Conservation (phyloP, 2,329 filamentous ascomycete genomes). For the Fusarium temperatum region DNA sequence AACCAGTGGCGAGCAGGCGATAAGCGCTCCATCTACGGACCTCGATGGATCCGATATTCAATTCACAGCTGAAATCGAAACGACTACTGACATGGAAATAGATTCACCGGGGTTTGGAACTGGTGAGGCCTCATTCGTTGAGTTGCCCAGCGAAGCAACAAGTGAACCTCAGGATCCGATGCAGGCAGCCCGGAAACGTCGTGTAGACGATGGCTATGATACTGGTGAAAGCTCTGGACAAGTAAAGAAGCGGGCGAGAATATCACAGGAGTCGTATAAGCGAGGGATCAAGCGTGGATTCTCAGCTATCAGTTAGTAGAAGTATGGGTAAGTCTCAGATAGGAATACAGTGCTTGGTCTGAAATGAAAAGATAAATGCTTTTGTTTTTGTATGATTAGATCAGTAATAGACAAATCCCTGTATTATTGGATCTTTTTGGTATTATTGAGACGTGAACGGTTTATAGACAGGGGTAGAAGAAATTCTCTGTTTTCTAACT, state of each 20-base stretch:
- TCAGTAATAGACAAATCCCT: not conserved
- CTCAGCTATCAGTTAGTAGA: too few species aligned
- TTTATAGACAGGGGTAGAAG: not conserved
- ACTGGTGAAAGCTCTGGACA: not conserved
- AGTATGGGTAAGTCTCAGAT: not conserved
- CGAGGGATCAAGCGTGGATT: too few species aligned
- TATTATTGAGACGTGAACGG: not conserved
- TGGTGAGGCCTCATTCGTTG: not conserved
- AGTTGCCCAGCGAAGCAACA: not conserved
- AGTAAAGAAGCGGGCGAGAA: not conserved
- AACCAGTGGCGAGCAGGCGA: not conserved
- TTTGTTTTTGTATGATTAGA: not conserved
- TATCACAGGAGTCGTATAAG: not conserved
- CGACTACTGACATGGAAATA: not conserved
- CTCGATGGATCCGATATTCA: not conserved
- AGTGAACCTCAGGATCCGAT: not conserved
- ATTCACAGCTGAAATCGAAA: not conserved
- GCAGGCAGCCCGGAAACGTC: not conserved
- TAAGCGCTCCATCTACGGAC: not conserved
- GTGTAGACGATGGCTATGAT: not conserved
- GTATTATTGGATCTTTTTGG: accelerated
- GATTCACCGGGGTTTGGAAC: not conserved
- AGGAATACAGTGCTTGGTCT: not conserved
- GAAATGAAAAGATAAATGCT: too few species aligned
- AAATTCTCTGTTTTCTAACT: accelerated